Conservation (phyloP, 176 grass and related monocot species). For the Oryza punctata region DNA sequence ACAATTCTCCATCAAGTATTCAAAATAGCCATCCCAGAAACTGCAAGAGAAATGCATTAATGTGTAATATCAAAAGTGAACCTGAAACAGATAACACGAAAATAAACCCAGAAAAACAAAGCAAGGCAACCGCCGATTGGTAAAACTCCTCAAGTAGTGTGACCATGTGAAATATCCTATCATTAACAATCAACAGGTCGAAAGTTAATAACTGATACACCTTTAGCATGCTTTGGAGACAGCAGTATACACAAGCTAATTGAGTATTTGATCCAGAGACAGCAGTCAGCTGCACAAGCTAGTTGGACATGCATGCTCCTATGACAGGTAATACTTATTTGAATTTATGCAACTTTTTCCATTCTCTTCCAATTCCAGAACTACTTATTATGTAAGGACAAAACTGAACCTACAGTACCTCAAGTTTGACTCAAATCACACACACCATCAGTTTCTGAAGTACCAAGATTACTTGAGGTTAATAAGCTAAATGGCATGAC, state of each 20-base stretch:
- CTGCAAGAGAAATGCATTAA: constrained; percentile 60
- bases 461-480: neutral
- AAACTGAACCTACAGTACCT: constrained; percentile 12
- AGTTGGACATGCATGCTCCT: neutral
- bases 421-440: constrained; percentile 24
- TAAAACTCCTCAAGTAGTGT: neutral
- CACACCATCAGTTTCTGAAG: neutral
- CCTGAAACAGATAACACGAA: constrained; percentile 27
- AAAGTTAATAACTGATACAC: constrained; percentile 35
- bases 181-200: constrained; percentile 4
- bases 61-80: constrained; percentile 21
- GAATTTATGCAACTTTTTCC: constrained; percentile 23
- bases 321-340: constrained; percentile 29
- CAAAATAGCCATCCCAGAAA: constrained; percentile 99
- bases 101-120: constrained; percentile 40
- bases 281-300: constrained; percentile 1
- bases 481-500: constrained; percentile 30
- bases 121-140: neutral
- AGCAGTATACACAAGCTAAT: constrained; percentile 22
- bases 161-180: constrained; percentile 15
- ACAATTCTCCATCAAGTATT: constrained; percentile 95
- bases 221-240: constrained; percentile 18
- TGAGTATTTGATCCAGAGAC: neutral
- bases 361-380: constrained; percentile 9
- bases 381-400: neutral